A percentile compares a stretch with the other conserved stretches of the same genome.
These are phyloP conservation scores for Astrothelium macrocarpum DNA, from an alignment of 495 filamentous ascomycete genomes.

Conservation along the genomic window DNA sequence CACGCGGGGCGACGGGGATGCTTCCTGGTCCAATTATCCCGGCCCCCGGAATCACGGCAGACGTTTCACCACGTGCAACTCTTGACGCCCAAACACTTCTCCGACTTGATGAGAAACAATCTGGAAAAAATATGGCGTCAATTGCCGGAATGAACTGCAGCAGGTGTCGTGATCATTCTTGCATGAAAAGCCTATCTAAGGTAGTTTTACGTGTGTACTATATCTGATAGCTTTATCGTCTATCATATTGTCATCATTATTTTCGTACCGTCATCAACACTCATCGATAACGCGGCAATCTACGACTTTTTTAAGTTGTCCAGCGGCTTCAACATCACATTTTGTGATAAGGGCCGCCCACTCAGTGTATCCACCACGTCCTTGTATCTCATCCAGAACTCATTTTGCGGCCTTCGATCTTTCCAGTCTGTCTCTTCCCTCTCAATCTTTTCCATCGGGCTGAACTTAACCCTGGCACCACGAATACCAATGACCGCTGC, in stretches of 20 bases:
- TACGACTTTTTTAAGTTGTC: background rate
- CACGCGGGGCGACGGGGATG: conserved; percentile 1
- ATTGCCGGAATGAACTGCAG: background rate
- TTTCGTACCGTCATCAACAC: background rate
- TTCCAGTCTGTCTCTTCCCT: conserved; percentile 87
- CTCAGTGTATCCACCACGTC: conserved; percentile 74
- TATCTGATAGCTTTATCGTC: background rate
- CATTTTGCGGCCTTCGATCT: conserved; percentile 70
- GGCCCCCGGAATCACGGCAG: background rate
- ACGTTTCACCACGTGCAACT: conserved; percentile 7
- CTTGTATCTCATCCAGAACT: conserved; percentile 79
- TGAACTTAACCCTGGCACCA: conserved; percentile 81
- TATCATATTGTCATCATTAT: background rate
- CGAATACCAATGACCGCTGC: conserved; percentile 82
- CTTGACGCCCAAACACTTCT: background rate
- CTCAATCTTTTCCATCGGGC: conserved; percentile 66
- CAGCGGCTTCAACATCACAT: conserved; percentile 1
- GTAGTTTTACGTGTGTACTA: background rate
- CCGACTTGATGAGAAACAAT: background rate
- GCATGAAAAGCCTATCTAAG: background rate
- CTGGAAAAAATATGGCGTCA: background rate
- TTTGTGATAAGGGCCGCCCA: conserved; percentile 44
- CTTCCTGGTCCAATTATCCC: background rate
- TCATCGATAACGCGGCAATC: background rate
- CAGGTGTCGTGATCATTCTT: background rate